Percentiles rank a stretch among this genome's conserved stretches.
phyloP scores from a whole-genome alignment of 169 alveolate species.

The Plasmodium inui region DNA sequence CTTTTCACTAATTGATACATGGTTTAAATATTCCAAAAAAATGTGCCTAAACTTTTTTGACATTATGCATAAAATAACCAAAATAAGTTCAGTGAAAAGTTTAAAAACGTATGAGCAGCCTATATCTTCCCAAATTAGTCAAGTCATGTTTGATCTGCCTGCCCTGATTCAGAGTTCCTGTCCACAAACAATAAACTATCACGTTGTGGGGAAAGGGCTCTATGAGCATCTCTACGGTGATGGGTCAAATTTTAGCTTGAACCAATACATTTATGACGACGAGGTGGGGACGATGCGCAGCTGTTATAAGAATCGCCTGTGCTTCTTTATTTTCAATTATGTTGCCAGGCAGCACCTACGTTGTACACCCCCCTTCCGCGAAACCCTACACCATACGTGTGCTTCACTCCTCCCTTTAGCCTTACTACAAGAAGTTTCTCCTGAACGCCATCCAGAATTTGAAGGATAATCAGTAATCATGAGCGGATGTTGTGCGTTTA shows the following conservation, averaged over 20 bases:
- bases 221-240: conserved; percentile 15
- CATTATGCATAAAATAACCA: conserved; percentile 68
- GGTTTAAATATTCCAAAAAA: conserved; percentile 67
- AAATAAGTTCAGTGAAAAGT: conserved; percentile 62
- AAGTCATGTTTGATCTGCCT: conserved; percentile 73
- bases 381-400: background rate
- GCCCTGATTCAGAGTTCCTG: conserved; percentile 45
- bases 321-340: background rate
- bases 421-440: conserved; percentile 56
- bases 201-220: conserved; percentile 38
- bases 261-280: conserved; percentile 48
- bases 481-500: background rate
- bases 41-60: conserved; percentile 72
- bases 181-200: conserved; percentile 20
- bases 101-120: conserved; percentile 72
- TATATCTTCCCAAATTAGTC: conserved; percentile 66
- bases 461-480: conserved; percentile 65
- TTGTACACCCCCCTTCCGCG: background rate
- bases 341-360: background rate
- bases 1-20: conserved; percentile 53
- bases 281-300: conserved; percentile 22
- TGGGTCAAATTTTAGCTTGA: conserved; percentile 4
- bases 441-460: conserved; percentile 62
- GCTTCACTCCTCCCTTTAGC: conserved; percentile 23
- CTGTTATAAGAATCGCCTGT: background rate